These are phyloP conservation scores for Sarcomyxa edulis DNA, from an alignment of 768 basidiomycete species.

Conservation along the genomic window DNA sequence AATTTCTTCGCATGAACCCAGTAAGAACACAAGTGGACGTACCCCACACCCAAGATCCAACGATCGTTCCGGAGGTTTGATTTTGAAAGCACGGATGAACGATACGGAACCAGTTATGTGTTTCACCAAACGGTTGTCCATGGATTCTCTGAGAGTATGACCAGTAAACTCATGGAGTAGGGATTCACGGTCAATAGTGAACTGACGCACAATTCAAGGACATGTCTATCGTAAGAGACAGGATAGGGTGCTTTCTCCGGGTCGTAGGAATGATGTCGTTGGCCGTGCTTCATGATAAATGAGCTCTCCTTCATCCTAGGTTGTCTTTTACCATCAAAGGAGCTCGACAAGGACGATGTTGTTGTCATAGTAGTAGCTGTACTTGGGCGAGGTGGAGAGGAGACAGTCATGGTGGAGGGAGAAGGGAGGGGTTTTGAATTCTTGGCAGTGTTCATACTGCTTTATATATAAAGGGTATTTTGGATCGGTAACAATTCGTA, in stretches of 20 bases:
- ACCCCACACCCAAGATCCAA: slow-evolving; percentile 77
- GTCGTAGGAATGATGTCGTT: slow-evolving; percentile 61
- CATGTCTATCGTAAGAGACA: slow-evolving; percentile 59
- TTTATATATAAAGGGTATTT: too few species aligned
- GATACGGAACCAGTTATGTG: slow-evolving; percentile 53
- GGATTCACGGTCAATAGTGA: slow-evolving; percentile 1
- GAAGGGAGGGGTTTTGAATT: slow-evolving; percentile 15
- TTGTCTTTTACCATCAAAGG: slow-evolving; percentile 30
- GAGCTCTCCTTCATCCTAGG: slow-evolving; percentile 47
- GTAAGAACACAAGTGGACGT: slow-evolving; percentile 19
- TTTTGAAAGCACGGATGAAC: slow-evolving; percentile 51
- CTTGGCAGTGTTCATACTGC: too few species aligned
- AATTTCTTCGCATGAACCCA: too few species aligned
- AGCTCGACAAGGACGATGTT: too few species aligned
- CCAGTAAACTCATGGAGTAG: not conserved
- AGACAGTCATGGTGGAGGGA: slow-evolving; percentile 14
- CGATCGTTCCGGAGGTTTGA: slow-evolving; percentile 43
- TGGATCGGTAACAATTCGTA: too few species aligned
- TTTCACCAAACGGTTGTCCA: slow-evolving; percentile 46
- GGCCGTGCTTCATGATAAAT: slow-evolving; percentile 56
- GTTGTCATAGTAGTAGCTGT: slow-evolving; percentile 16
- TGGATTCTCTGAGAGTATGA: slow-evolving; percentile 40
- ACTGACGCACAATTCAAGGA: slow-evolving; percentile 61
- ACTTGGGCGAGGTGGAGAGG: slow-evolving; percentile 15
- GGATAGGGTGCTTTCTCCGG: slow-evolving; percentile 80